Evolutionary conservation across 73 alveolate species (phyloP).

Genomic region (Tetrahymena malaccensis): DNA sequence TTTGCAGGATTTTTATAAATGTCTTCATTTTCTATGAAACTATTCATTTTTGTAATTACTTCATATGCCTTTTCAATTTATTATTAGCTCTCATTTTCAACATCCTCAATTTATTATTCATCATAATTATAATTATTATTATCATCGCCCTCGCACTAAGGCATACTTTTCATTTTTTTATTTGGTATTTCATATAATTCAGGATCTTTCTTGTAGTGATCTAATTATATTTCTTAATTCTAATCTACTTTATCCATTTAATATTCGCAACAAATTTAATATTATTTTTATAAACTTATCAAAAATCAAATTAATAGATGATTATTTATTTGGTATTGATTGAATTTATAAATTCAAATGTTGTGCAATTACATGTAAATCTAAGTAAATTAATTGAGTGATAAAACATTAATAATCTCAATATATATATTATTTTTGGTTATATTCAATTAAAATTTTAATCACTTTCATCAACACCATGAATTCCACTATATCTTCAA

Average conservation of each 20-base stretch:
- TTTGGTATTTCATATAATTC: not conserved
- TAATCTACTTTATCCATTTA: not conserved
- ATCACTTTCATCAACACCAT: not conserved
- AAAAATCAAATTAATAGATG: too few relatives aligned
- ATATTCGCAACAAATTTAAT: too few relatives aligned
- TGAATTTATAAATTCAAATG: too few relatives aligned
- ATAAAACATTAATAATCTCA: too few relatives aligned
- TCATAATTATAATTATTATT: not conserved
- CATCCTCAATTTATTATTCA: not conserved
- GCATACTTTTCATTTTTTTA: not conserved
- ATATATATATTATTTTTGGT: not conserved
- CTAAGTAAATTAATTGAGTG: not conserved
- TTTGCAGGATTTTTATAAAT: not conserved
- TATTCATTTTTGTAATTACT: not conserved
- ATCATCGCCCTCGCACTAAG: not conserved
- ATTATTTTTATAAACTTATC: too few relatives aligned
- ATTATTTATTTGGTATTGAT: not conserved
- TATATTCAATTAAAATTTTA: too few relatives aligned
- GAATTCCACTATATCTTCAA: not conserved
- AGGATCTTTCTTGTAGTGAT: not conserved
- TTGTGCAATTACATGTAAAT: too few relatives aligned
- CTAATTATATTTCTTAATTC: not conserved
- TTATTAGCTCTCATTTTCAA: not conserved
- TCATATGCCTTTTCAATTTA: not conserved
- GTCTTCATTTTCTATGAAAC: not conserved